A percentile compares a stretch with the other conserved stretches of the same genome.
Evolutionary conservation across 2,329 filamentous ascomycete species (phyloP).

Genomic region (Clarireedia monteithiana): DNA sequence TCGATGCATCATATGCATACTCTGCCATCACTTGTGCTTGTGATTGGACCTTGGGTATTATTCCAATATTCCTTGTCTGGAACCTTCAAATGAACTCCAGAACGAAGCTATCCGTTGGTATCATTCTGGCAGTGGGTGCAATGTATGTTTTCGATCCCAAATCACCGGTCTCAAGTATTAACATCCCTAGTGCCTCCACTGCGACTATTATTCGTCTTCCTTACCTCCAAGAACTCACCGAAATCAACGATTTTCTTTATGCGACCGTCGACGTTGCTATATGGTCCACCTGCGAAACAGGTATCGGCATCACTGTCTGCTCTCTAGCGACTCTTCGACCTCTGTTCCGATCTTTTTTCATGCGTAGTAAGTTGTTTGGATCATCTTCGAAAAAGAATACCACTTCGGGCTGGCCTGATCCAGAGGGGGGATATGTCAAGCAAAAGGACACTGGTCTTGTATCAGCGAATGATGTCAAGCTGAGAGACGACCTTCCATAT

Average conservation of each 20-base stretch:
- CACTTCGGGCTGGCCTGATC: neutral
- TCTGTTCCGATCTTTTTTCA: constrained; percentile 24
- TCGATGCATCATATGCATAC: constrained; percentile 32
- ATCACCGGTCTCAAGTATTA: constrained; percentile 11
- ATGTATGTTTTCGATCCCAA: constrained; percentile 27
- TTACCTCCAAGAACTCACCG: constrained; percentile 31
- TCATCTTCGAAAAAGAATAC: neutral
- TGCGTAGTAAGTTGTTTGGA: neutral
- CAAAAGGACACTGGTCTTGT: neutral
- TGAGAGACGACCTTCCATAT: neutral
- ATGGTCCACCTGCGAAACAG: constrained; percentile 34
- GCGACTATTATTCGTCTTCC: constrained; percentile 36
- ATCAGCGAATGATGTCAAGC: neutral
- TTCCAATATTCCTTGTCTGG: constrained; percentile 36
- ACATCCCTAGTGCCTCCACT: constrained; percentile 28
- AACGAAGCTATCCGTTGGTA: constrained; percentile 31
- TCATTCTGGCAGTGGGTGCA: constrained; percentile 29
- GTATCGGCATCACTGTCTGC: constrained; percentile 33
- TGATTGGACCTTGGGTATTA: constrained; percentile 35
- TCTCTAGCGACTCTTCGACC: constrained; percentile 34
- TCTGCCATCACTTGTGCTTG: constrained; percentile 33
- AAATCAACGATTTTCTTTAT: constrained; percentile 32
- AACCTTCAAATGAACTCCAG: constrained; percentile 33
- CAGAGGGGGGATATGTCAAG: neutral
- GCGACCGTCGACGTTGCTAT: constrained; percentile 34